Evolutionary conservation across 2,329 filamentous ascomycete genomes (phyloP).

Genomic region (Verticillium nubilum): DNA sequence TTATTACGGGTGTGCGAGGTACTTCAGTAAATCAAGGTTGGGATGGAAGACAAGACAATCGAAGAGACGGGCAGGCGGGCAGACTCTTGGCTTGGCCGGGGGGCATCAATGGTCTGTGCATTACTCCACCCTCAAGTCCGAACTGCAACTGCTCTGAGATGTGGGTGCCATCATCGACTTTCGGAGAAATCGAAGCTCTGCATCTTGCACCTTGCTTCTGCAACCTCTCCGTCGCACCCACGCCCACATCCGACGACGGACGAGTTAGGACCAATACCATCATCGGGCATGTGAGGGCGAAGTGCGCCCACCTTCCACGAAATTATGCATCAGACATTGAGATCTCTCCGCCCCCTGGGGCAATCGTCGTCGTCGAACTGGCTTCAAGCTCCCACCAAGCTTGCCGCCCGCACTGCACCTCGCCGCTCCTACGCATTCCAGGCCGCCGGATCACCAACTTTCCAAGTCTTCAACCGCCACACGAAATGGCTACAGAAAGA

Average conservation of each 20-base stretch:
- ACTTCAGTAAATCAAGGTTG: background rate
- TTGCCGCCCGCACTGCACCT: background rate
- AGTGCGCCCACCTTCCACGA: background rate
- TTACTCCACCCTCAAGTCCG: background rate
- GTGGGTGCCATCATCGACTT: background rate
- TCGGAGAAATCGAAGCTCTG: background rate
- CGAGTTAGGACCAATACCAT: background rate
- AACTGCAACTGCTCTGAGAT: background rate
- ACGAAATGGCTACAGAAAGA: constrained; percentile 92
- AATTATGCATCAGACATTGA: constrained; percentile 10
- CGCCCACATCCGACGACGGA: background rate
- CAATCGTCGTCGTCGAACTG: constrained; percentile 5
- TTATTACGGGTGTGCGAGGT: too few relatives aligned
- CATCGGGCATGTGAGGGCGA: background rate
- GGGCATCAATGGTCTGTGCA: background rate
- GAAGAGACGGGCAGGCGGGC: too few relatives aligned
- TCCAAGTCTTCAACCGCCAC: constrained; percentile 86
- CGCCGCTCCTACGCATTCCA: constrained; percentile 69
- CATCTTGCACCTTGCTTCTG: background rate
- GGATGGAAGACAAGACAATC: background rate
- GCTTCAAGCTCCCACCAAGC: background rate
- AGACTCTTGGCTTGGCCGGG: background rate
- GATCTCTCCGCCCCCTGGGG: constrained; percentile 6
- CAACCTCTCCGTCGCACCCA: background rate
- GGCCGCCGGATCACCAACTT: constrained; percentile 67